Conservation (phyloP, 371 early-diverging fungal genomes). For the Coemansia sp. region DNA sequence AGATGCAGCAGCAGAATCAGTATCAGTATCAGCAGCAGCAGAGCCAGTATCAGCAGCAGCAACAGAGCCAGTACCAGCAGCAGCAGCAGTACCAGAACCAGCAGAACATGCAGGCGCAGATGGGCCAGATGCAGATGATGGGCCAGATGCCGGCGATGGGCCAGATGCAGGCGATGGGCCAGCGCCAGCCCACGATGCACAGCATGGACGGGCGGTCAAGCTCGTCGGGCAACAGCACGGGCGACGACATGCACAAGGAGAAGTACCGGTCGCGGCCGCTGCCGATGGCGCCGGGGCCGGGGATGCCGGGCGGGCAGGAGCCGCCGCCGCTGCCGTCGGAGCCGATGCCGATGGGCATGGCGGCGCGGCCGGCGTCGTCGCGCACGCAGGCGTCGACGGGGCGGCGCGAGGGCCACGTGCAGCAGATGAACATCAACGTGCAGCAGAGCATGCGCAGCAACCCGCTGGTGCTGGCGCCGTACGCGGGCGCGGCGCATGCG, state of each 20-base stretch:
- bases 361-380: slow-evolving; percentile 2
- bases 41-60: too few species aligned
- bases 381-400: slow-evolving; percentile 1
- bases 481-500: background rate
- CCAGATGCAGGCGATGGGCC: too few species aligned
- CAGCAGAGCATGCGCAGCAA: slow-evolving; percentile 5
- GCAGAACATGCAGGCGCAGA: too few species aligned
- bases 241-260: slow-evolving; percentile 20
- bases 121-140: too few species aligned
- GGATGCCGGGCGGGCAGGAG: background rate
- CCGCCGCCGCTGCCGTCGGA: slow-evolving; percentile 36
- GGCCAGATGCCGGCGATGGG: too few species aligned
- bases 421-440: slow-evolving; percentile 9
- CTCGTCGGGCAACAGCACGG: slow-evolving; percentile 7
- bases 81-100: too few species aligned
- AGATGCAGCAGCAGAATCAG: slow-evolving; percentile 7
- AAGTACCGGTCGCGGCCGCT: slow-evolving; percentile 23
- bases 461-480: slow-evolving; percentile 19
- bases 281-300: slow-evolving; percentile 21
- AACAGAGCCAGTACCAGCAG: too few species aligned
- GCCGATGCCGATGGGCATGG: slow-evolving; percentile 30
- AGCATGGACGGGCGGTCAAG: slow-evolving; percentile 24
- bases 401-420: slow-evolving; percentile 4
- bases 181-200: slow-evolving; percentile 3
- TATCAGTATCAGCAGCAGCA: too few species aligned